Evolutionary conservation across 2,329 filamentous ascomycete species (phyloP), one percentile per base, ranked within the genome.

Genomic region (Elsinoe australis): DNA sequence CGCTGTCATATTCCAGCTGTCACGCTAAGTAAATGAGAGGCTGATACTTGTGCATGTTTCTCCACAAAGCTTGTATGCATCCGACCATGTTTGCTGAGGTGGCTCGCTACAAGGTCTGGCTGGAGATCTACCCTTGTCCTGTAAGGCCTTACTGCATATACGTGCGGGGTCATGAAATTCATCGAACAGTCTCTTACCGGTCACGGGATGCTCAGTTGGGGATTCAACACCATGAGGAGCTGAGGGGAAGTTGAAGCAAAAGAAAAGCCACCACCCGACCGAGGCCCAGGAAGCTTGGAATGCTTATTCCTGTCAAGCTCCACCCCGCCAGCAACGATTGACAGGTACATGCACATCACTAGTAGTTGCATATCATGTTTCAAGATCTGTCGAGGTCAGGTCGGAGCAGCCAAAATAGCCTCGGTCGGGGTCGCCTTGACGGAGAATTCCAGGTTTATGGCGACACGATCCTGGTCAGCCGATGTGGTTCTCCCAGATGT

Each of bases 301-400:
- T 41, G 36, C 36, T 28, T 41, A 22, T 41, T n/a, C 36, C 36
- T 41, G 36, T 41, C 36, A 41, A 41, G 36, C 36, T 41, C 36
- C 7, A 12, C 36, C 12, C 22, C 36, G n/a, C 17, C 36, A 41
- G 36, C 36, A 21, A 41, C 28, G 36, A 41, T 28, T 18, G 36
- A 28, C 36, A 41, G 36, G 36, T 21, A 41, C 36, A 24, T n/a
- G n/a, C n/a, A n/a, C n/a, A n/a, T n/a, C n/a, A n/a, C n/a, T n/a
- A n/a, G n/a, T n/a, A n/a, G n/a, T n/a, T n/a, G n/a, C n/a, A n/a
- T n/a, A n/a, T n/a, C n/a, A n/a, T n/a, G n/a, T n/a, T n/a, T n/a
- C n/a, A n/a, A n/a, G n/a, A n/a, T n/a, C n/a, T n/a, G n/a, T n/a
- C n/a, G n/a, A n/a, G n/a, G n/a, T n/a, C n/a, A n/a, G n/a, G n/a